phyloP scores from a whole-genome alignment of 768 basidiomycete species.

The Boletus sp. region DNA sequence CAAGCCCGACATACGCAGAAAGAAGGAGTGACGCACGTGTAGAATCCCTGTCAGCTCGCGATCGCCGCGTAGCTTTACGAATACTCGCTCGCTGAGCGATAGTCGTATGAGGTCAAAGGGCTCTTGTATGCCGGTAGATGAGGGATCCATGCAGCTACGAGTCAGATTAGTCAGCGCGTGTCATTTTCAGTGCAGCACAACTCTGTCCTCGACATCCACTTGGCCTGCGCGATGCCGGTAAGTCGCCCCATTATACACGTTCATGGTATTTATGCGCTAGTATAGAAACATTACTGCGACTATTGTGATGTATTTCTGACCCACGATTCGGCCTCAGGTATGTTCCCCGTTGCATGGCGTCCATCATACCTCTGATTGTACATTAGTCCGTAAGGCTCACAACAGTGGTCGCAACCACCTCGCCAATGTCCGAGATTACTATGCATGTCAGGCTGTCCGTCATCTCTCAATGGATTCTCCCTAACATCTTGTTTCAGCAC shows the following conservation, averaged over 20 bases:
- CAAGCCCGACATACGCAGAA: neutral
- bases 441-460: conserved; percentile 64
- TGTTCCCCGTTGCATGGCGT: conserved; percentile 15
- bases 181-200: conserved; percentile 23
- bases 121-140: conserved; percentile 80
- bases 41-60: conserved; percentile 87
- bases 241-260: conserved; percentile 24
- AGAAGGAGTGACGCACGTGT: conserved; percentile 61
- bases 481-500: conserved; percentile 43
- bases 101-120: conserved; percentile 97
- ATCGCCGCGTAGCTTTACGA: conserved; percentile 95
- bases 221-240: conserved; percentile 57
- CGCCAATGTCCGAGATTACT: conserved; percentile 95
- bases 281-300: conserved; percentile 89
- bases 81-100: conserved; percentile 95
- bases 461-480: neutral
- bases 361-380: conserved; percentile 2
- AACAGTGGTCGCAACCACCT: conserved; percentile 97
- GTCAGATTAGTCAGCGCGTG: conserved; percentile 25
- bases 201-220: conserved; percentile 25
- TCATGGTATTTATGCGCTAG: conserved; percentile 2
- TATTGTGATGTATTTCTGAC: conserved; percentile 94
- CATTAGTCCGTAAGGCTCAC: conserved; percentile 91
- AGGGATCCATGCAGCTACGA: conserved; percentile 55
- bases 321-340: conserved; percentile 91